Base-by-base conservation (phyloP, 1,284 basidiomycete genomes). In the Mycosarcoma mackinlayi region DNA sequence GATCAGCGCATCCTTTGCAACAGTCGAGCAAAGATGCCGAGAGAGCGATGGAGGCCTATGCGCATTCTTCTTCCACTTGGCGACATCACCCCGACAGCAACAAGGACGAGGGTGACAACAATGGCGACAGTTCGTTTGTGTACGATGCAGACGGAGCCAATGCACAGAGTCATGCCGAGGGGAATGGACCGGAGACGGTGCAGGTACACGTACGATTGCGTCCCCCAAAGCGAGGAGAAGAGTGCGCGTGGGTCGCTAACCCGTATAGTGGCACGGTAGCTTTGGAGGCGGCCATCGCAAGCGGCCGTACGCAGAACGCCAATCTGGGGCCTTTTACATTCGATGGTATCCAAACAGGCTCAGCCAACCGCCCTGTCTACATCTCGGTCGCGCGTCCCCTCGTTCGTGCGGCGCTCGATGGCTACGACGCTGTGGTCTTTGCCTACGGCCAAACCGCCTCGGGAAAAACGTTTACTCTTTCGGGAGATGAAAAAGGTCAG, bases 311-410 rank as follows among this genome's bases (percentile, higher is more conserved):
- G 9, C 73, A 78, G 39, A 61, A 60, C 21, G 67, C 72, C 38
- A 64, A 61, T 9, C 55, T 50, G n/a, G 58, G 59, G 33, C 67
- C 78, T 75, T 55, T 77, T 66, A 23, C 77, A 58, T 52, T 78
- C 83, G 89, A 94, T 83, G 86, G 90, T 65, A 87, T 94, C 56
- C 88, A 93, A 41, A 92, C 89, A 1, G 90, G 90, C 0, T 89
- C 90, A 1, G 88, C 90, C 55, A 98, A 97, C 60, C 90, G 91
- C 65, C 88, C 89, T 0, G 87, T 95, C 0, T 98, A 98, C 83
- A 88, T 88, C 30, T 88, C 90, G 5, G 90, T 93, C 1, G 94
- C 93, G 0, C 87, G 89, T 11, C 90, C 90, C 1, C 92, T 97
- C 77, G 92, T 98, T 0, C 63, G 77, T 63, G 78, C 80, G 3